Evolutionary conservation across 371 early-diverging fungal genomes (phyloP), one percentile per base, ranked within the genome.

Genomic region (Mortierella sp.): DNA sequence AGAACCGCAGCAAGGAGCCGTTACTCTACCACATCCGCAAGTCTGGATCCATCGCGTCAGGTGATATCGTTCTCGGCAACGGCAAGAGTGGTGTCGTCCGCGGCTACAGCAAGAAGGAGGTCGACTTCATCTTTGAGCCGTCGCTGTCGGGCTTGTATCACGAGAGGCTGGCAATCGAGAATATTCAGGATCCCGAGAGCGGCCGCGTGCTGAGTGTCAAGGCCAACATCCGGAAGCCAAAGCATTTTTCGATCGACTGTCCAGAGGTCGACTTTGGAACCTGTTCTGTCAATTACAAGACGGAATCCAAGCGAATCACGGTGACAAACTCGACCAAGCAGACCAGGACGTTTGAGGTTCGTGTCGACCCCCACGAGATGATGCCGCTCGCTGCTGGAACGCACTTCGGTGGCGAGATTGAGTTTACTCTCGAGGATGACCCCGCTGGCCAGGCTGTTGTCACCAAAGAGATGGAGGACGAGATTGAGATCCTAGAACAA

Each of bases 21-120:
- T 88, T 98, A 74, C 87, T 99, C 54, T 99, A 98, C 81, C 93
- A 95, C 21, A 96, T 99, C 75, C 94, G 95, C 27, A 99, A 99
- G 87, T 98, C 99, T 0, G 99, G 99, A 0, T 97, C 96, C 0
- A 97, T 99, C 65, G 96, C 98, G 0, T 97, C 97, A 3, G 97
- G 98, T 7, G 98, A 99, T 83, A 91, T 99, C 16, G 88, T 92
- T 32, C 91, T 99, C 65, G 92, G 93, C 18, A 93, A 92, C 2
- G 93, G 93, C 8, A 93, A 95, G 18, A 94, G 94, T 55, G 99
- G 99, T 70, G 93, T 99, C 0, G 93, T 99, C 6, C 94, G 98
- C 16, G 96, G 97, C 0, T 97, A 95, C 82, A 97, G 97, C 79
- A 96, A 96, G 86, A 94, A 95, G 49, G 98, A 98, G 81, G 95